Base-by-base conservation (phyloP, 768 basidiomycete species). In the Hericium coralloides region DNA sequence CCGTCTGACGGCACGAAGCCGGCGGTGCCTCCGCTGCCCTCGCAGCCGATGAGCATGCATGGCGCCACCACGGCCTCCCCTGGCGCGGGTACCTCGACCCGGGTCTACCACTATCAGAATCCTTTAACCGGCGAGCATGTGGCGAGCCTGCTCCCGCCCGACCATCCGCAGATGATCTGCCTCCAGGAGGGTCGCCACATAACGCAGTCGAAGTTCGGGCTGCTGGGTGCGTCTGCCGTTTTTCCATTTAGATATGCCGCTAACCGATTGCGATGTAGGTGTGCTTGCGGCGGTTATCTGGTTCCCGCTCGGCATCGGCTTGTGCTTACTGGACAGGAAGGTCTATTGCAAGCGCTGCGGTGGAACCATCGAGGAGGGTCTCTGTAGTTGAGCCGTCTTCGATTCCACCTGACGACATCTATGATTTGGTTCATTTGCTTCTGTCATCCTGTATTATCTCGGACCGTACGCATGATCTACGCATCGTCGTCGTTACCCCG, bases 161-260 rank as follows among this genome's bases (percentile, higher is more conserved):
- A 79, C 58, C 85, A 92, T 65, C 90, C 89, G 0, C 83, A 89
- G 69, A 92, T 91, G 89, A 62, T 87, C 26, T 92, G 90, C 64
- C 68, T 92, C 18, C 90, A 91, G 66, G 68, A 79, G 14, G 89
- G 89, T 10, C 70, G 70, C 22, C 90, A 92, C 66, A 64, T 54
- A 14, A 72, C 77, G 4, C 70, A 82, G 38, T 81, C 84, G 20
- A 80, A 75, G 49, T 93, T 77, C 64, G 88, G 91, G 3, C 56
- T 90, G 3, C 75, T 92, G 8, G 90, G 88, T 83, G 66, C 63
- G 82, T 68, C 26, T 10, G 15, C 14, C 20, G 38, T 53, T 50
- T n/a, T 15, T 6, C 20, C 15, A n/a, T 20, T 22, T 1, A 50
- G 10, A 31, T 8, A 9, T 9, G 31, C 31, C 8, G 41, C 31